Evolutionary conservation across 2,329 filamentous ascomycete genomes (phyloP).

Genomic region (Fusarium decemcellulare): DNA sequence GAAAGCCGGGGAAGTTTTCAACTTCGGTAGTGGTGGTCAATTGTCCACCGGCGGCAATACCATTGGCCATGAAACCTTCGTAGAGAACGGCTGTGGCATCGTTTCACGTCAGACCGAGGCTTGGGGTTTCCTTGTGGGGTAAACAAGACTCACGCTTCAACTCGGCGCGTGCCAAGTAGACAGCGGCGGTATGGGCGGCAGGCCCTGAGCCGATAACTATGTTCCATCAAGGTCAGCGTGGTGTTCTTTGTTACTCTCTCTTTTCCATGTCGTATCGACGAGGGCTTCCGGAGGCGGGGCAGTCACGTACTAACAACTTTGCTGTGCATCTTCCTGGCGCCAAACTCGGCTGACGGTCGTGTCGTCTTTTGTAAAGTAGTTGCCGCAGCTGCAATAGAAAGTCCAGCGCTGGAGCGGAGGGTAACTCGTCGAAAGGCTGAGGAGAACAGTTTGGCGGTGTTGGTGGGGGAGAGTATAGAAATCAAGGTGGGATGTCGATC

Average conservation of each 20-base stretch:
- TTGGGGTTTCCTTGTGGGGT: neutral
- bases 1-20: slow-evolving; percentile 98
- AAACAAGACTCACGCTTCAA: slow-evolving; percentile 76
- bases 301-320: slow-evolving; percentile 85
- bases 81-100: slow-evolving; percentile 81
- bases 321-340: slow-evolving; percentile 83
- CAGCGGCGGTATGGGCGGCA: slow-evolving; percentile 95
- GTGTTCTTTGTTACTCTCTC: neutral
- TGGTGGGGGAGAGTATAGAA: slow-evolving; percentile 21
- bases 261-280: neutral
- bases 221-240: slow-evolving; percentile 15
- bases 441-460: slow-evolving; percentile 90
- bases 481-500: slow-evolving; percentile 34
- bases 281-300: slow-evolving; percentile 23
- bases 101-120: slow-evolving; percentile 24
- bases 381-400: slow-evolving; percentile 80
- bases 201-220: slow-evolving; percentile 92
- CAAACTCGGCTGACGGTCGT: slow-evolving; percentile 54
- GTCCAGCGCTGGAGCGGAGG: slow-evolving; percentile 81
- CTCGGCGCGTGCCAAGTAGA: slow-evolving; percentile 96
- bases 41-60: slow-evolving; percentile 95
- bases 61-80: slow-evolving; percentile 98
- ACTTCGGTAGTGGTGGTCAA: slow-evolving; percentile 98
- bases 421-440: slow-evolving; percentile 80
- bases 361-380: slow-evolving; percentile 70